Evolutionary conservation across 345 rosid genomes (phyloP).

Genomic region (Brassica nigra): DNA sequence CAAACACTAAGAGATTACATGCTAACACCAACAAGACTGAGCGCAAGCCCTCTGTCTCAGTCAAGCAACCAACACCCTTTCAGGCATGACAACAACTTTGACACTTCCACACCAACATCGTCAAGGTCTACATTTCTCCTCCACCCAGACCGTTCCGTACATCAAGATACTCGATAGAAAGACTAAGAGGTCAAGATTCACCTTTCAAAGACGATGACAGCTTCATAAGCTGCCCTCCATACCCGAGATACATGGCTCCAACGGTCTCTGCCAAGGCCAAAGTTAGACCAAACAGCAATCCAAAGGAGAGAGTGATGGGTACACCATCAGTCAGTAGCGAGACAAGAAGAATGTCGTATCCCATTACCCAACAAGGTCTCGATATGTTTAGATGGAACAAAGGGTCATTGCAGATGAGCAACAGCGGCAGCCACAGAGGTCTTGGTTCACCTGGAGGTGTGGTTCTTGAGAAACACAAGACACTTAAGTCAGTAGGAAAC

Average conservation of each 20-base stretch:
- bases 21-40: conserved; percentile 49
- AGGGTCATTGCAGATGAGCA: conserved; percentile 43
- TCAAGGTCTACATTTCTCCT: conserved; percentile 59
- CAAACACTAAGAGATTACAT: conserved; percentile 35
- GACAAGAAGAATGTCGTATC: conserved; percentile 76
- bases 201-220: conserved; percentile 88
- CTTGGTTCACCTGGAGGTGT: conserved; percentile 55
- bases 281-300: conserved; percentile 71
- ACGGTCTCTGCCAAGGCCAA: conserved; percentile 87
- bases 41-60: conserved; percentile 62
- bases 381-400: conserved; percentile 76
- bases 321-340: conserved; percentile 63
- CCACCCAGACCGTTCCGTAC: conserved; percentile 52
- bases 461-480: conserved; percentile 48
- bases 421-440: conserved; percentile 22
- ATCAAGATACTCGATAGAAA: conserved; percentile 66
- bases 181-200: conserved; percentile 57
- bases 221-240: conserved; percentile 91
- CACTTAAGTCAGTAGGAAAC: conserved; percentile 65
- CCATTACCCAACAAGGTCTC: conserved; percentile 50
- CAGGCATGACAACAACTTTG: conserved; percentile 44
- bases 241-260: conserved; percentile 91
- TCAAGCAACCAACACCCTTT: conserved; percentile 48
- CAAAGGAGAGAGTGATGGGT: conserved; percentile 69
- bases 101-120: conserved; percentile 49